Conservation (phyloP, 1,284 basidiomycete species). For the Volvariella volvacea region DNA sequence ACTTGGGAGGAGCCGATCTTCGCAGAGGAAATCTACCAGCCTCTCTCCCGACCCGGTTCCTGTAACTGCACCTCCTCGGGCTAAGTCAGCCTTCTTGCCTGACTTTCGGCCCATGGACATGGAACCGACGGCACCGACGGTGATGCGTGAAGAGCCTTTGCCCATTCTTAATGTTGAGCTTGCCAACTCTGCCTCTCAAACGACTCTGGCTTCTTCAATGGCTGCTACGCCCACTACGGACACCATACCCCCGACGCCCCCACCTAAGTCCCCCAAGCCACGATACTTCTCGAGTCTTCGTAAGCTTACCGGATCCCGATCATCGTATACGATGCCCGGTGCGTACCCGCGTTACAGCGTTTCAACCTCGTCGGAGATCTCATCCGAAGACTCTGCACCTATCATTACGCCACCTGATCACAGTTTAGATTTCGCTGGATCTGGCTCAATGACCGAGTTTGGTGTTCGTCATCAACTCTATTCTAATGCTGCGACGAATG, state of each 20-base stretch:
- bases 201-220: not conserved
- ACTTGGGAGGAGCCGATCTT: slow-evolving; percentile 14
- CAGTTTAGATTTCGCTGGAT: slow-evolving; percentile 18
- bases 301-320: slow-evolving; percentile 30
- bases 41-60: not conserved
- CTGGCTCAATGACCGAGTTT: slow-evolving; percentile 4
- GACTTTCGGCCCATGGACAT: not conserved
- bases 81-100: not conserved
- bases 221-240: too few relatives aligned
- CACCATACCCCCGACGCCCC: too few relatives aligned
- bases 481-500: not conserved
- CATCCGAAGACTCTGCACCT: slow-evolving; percentile 47
- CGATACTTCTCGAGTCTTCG: slow-evolving; percentile 39
- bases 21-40: slow-evolving; percentile 5
- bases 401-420: slow-evolving; percentile 41
- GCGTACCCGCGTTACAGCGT: slow-evolving; percentile 38
- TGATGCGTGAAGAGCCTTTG: too few relatives aligned
- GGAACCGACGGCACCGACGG: too few relatives aligned
- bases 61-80: not conserved
- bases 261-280: slow-evolving; percentile 30
- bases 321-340: slow-evolving; percentile 24
- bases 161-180: not conserved
- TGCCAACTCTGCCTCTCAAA: not conserved
- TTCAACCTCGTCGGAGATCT: slow-evolving; percentile 48
- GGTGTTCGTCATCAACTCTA: not conserved